Evolutionary conservation across 2,329 filamentous ascomycete species (phyloP), one percentile per base, ranked within the genome.

Genomic region (Neobulgaria alba): DNA sequence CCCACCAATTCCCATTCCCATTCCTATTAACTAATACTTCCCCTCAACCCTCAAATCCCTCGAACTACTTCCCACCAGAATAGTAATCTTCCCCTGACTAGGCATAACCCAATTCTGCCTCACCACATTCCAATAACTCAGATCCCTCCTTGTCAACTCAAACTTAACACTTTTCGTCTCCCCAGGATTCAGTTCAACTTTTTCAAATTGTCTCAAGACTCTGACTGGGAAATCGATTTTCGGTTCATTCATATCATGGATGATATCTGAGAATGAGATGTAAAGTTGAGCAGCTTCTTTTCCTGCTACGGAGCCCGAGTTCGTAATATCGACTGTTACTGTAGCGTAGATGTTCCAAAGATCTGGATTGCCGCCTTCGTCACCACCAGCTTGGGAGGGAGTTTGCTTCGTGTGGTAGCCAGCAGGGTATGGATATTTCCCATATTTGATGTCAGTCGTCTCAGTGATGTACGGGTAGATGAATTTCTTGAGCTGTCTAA

Each of bases 181-280:
- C 1, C 69, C 72, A 0, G 67, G 56, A 3, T 61, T 61, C 14
- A 84, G 55, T 12, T 57, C 56, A 4, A 78, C 63, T 61, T 82
- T 85, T 47, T 82, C 78, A 55, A 88, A 88, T 20, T 82, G 82
- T 10, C 84, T 73, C 15, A 88, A 67, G n/a, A 79, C 77, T 41
- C 71, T 71, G 2, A 77, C 60, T 0, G 82, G 82, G 38, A 85
- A 87, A 19, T 86, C 57, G 1, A 57, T 46, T n/a, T 51, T 47
- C 7, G 32, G n/a, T 5, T 26, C 33, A 12, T 45, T 48, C n/a
- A n/a, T n/a, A 21, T 47, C 50, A 3, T 51, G 51, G n/a, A 33
- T 29, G 9, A 57, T 39, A 10, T 57, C 46, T 2, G 42, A 29
- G 30, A 67, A 67, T 5, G 61, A 64, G 20, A 77, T 48, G 50